phyloP scores from a whole-genome alignment of 352 stramenopile species.

The Phytopythium cucurbitacearum region DNA sequence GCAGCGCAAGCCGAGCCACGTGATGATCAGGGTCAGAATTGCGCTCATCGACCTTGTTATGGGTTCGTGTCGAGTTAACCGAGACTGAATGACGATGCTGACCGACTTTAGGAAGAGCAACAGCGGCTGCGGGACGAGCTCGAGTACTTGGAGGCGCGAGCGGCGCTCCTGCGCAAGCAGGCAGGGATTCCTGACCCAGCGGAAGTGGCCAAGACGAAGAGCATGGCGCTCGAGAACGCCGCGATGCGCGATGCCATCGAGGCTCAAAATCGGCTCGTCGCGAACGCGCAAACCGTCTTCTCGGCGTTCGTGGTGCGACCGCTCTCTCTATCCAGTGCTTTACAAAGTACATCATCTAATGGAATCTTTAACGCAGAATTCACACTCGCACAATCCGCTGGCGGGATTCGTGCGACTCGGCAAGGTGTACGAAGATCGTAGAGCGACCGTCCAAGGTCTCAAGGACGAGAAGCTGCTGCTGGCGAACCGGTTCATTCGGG shows the following conservation, averaged over 20 bases:
- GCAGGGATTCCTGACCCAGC: conserved; percentile 19
- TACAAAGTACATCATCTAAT: background rate
- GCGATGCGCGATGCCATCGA: conserved; percentile 16
- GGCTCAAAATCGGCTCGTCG: conserved; percentile 17
- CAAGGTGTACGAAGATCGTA: conserved; percentile 10
- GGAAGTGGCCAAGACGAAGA: conserved; percentile 17
- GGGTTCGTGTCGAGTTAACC: background rate
- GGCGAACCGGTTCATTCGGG: conserved; percentile 21
- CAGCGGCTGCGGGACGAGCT: conserved; percentile 21
- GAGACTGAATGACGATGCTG: background rate
- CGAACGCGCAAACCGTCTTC: conserved; percentile 15
- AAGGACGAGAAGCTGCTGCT: conserved; percentile 26
- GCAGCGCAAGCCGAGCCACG: conserved; percentile 17
- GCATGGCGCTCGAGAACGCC: conserved; percentile 15
- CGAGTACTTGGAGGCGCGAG: conserved; percentile 21
- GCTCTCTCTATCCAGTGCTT: background rate
- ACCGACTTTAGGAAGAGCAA: conserved; percentile 24
- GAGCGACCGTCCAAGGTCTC: conserved; percentile 19
- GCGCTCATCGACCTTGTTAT: background rate
- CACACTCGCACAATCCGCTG: conserved; percentile 19
- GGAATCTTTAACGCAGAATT: conserved; percentile 9
- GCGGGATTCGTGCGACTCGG: conserved; percentile 23
- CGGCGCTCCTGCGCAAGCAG: conserved; percentile 20
- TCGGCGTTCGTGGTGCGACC: conserved; percentile 26
- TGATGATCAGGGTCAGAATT: conserved; percentile 12